phyloP scores from a whole-genome alignment of 2,329 filamentous ascomycete species.

The Emergomyces orientalis region DNA sequence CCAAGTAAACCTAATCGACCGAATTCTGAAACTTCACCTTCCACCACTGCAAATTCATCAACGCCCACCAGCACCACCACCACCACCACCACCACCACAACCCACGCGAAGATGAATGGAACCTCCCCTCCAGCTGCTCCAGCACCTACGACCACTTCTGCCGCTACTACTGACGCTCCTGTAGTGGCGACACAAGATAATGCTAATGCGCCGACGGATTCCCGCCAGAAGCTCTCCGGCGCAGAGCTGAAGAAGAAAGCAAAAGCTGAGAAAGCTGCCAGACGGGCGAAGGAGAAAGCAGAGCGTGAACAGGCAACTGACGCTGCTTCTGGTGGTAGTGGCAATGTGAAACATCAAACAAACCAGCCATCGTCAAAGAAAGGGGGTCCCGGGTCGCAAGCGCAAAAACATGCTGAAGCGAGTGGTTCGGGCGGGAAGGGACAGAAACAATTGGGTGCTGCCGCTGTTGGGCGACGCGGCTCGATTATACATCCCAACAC shows the following conservation, averaged over 20 bases:
- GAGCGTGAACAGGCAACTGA: slow-evolving; percentile 39
- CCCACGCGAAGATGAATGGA: slow-evolving; percentile 2
- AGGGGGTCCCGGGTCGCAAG: slow-evolving; percentile 18
- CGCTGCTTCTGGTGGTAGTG: slow-evolving; percentile 32
- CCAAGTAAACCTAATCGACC: slow-evolving; percentile 8
- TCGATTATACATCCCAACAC: not conserved
- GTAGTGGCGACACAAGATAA: not conserved
- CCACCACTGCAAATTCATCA: slow-evolving; percentile 2
- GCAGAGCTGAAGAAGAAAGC: slow-evolving; percentile 81
- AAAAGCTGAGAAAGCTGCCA: slow-evolving; percentile 84
- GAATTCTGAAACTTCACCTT: not conserved
- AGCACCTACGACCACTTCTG: not conserved
- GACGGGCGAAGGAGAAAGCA: slow-evolving; percentile 62
- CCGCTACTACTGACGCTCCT: slow-evolving; percentile 13
- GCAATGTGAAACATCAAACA: slow-evolving; percentile 29
- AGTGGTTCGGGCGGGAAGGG: slow-evolving; percentile 25
- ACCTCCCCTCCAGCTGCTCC: slow-evolving; percentile 10
- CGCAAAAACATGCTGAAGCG: slow-evolving; percentile 18
- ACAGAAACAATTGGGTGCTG: slow-evolving; percentile 17
- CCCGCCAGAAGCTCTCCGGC: slow-evolving; percentile 30
- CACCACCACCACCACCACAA: slow-evolving; percentile 1
- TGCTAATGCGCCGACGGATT: slow-evolving; percentile 17
- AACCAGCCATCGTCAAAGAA: slow-evolving; percentile 25
- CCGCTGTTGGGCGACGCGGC: not conserved
- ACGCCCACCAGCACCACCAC: not conserved